Evolutionary conservation across 345 rosid genomes (phyloP), one percentile per base, ranked within the genome.

Genomic region (Eucalyptus erythrocorys): DNA sequence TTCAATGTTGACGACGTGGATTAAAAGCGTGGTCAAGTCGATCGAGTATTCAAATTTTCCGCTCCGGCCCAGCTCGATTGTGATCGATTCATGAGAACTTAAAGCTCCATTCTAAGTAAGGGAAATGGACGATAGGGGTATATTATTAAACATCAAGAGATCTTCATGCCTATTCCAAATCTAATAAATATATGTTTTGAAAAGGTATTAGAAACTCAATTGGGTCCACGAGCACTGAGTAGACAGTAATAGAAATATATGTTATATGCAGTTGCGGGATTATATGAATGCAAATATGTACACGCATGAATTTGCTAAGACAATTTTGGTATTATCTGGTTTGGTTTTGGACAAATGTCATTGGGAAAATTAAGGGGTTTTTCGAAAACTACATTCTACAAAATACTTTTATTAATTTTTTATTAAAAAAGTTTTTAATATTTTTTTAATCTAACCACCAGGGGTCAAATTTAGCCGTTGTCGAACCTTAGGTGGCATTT

Each of bases 271-370:
- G 2, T 66, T 66, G 17, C 6, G 3, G 5, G 21, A 68, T 16
- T 32, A 68, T 16, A 68, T 19, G 21, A 8, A 16, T 32, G 19
- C 6, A 0, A 1, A 32, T 16, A 68, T 37, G 79, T 16, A 32
- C 42, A 32, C 22, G 3, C 24, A 8, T n/a, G 76, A 1, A n/a
- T 66, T 15, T 51, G 76, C 21, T 7, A 1, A 51, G 57, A 51
- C 26, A 51, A 19, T 8, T 51, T 21, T 51, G 10, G 26, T 26
- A 0, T 2, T 1, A 3, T 51, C 1, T 51, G 4, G 0, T 51
- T 51, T 2, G 5, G 0, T 0, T 51, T 21, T 51, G 0, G 57
- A 5, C 26, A 51, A 21, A 51, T 21, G 57, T 21, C 10, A 0
- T 8, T 21, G 10, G 24, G 0, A 51, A 51, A 19, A 7, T 51